phyloP scores from a whole-genome alignment of 2,329 filamentous ascomycete genomes.

The Epicoccum sorghinum region DNA sequence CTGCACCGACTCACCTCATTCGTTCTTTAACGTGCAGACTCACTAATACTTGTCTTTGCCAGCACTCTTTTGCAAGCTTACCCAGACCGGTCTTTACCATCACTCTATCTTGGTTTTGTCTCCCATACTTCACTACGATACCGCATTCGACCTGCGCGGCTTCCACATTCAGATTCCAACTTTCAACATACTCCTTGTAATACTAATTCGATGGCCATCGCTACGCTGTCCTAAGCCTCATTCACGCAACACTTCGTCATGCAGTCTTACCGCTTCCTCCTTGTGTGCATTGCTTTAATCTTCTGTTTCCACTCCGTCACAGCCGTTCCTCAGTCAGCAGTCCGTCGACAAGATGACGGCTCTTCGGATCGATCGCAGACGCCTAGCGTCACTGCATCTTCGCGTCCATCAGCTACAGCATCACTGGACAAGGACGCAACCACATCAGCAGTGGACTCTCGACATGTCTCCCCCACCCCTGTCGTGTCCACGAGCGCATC shows the following conservation, averaged over 20 bases:
- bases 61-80: slow-evolving; percentile 15
- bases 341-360: slow-evolving; percentile 41
- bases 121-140: slow-evolving; percentile 18
- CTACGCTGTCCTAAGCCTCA: slow-evolving; percentile 18
- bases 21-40: slow-evolving; percentile 20
- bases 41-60: slow-evolving; percentile 24
- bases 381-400: slow-evolving; percentile 22
- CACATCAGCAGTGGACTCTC: slow-evolving; percentile 21
- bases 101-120: slow-evolving; percentile 21
- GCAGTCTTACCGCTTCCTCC: slow-evolving; percentile 34
- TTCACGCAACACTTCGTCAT: slow-evolving; percentile 27
- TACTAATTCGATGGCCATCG: slow-evolving; percentile 36
- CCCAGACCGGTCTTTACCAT: slow-evolving; percentile 13
- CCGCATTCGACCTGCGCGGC: slow-evolving; percentile 6
- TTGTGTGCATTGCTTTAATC: slow-evolving; percentile 34
- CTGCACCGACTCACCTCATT: slow-evolving; percentile 32
- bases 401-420: slow-evolving; percentile 24
- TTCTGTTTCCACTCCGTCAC: slow-evolving; percentile 33
- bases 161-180: slow-evolving; percentile 12
- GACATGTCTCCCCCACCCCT: slow-evolving; percentile 19
- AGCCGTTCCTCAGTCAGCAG: slow-evolving; percentile 28
- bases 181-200: slow-evolving; percentile 7
- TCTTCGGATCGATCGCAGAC: slow-evolving; percentile 21
- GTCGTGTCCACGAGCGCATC: slow-evolving; percentile 21
- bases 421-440: slow-evolving; percentile 15